A percentile compares a stretch with the other conserved stretches of the same genome.
Conservation (phyloP, 129 eudicot genomes). For the Saposhnikovia divaricata region DNA sequence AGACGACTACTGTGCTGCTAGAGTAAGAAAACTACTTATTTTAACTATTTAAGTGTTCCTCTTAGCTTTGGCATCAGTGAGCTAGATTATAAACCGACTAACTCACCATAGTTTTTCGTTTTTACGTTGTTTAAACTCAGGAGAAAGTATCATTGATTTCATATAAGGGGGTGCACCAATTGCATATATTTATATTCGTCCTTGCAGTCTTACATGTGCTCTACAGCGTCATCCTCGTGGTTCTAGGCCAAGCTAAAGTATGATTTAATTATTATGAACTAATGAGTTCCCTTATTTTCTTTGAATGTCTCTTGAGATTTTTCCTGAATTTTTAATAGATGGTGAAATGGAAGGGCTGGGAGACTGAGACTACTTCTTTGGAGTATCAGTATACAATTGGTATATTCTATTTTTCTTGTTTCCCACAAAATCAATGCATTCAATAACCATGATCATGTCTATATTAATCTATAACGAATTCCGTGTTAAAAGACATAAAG, state of each 20-base stretch:
- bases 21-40: slow-evolving; percentile 6
- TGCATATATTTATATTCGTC: slow-evolving; percentile 71
- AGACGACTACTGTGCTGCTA: slow-evolving; percentile 14
- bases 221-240: slow-evolving; percentile 55
- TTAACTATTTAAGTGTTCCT: neutral
- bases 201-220: slow-evolving; percentile 69
- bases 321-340: slow-evolving; percentile 24
- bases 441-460: neutral
- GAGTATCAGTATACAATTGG: slow-evolving; percentile 67
- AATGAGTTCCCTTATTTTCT: no score
- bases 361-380: slow-evolving; percentile 61
- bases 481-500: neutral
- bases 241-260: slow-evolving; percentile 55
- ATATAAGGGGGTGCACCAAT: slow-evolving; percentile 52
- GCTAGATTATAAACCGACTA: neutral
- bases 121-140: slow-evolving; percentile 10
- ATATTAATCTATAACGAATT: neutral
- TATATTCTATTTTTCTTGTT: slow-evolving; percentile 2
- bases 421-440: neutral
- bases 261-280: neutral
- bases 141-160: slow-evolving; percentile 61
- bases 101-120: neutral
- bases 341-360: slow-evolving; percentile 82
- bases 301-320: neutral
- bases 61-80: neutral